Evolutionary conservation across 2,329 filamentous ascomycete genomes (phyloP).

Genomic region (Claviceps monticola): DNA sequence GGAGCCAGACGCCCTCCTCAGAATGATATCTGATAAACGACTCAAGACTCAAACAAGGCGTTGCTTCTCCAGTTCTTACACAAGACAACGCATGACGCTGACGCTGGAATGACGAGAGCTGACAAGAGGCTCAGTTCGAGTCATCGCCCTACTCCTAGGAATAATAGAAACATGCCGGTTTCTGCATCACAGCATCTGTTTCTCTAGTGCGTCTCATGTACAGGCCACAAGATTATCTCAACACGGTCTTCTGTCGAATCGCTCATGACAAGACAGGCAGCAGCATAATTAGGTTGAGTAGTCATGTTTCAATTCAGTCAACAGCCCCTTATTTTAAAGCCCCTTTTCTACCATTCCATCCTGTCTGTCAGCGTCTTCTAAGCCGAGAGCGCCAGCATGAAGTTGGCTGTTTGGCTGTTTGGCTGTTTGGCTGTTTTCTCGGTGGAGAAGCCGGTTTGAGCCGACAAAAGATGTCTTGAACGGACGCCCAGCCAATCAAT

Average conservation of each 20-base stretch:
- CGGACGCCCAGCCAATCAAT: too few species aligned
- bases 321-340: neutral
- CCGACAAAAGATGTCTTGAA: too few species aligned
- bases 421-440: too few species aligned
- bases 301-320: neutral
- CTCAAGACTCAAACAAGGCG: neutral
- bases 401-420: too few species aligned
- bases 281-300: neutral
- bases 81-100: too few species aligned
- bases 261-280: neutral
- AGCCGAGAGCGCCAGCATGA: neutral
- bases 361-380: neutral
- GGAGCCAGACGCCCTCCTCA: neutral
- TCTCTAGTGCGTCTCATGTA: neutral
- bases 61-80: too few species aligned
- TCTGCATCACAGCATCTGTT: neutral
- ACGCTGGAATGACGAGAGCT: too few species aligned
- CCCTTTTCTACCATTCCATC: neutral
- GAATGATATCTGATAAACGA: neutral
- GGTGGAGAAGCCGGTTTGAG: too few species aligned
- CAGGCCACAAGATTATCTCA: neutral
- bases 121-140: too few species aligned
- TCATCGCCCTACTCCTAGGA: neutral
- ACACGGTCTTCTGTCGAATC: neutral
- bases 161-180: neutral